Base-by-base conservation (phyloP, 2,329 filamentous ascomycete species). In the Trichophyton simii region DNA sequence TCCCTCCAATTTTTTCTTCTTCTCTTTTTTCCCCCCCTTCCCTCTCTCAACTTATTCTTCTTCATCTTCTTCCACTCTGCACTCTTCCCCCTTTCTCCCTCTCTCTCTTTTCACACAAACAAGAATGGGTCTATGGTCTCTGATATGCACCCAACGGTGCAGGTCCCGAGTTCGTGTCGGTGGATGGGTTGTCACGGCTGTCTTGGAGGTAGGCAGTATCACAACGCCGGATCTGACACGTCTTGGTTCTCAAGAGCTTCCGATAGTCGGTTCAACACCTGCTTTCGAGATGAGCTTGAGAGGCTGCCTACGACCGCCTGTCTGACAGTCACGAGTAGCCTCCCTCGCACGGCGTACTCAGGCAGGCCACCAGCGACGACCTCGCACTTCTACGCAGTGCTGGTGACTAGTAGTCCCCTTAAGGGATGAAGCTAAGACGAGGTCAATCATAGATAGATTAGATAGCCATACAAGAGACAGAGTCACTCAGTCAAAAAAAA, bases 371-470 rank as follows among this genome's bases (percentile, higher is more conserved):
- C 52, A 55, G 52, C 52, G 52, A 55, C 25, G 52, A 55, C 52
- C 52, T 55, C 52, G 52, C 52, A 55, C 52, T 55, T 55, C 52
- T 55, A 36, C 52, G 52, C 52, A 55, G 52, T 55, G 52, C 52
- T 55, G 52, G 28, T 55, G 52, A 55, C n/a, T 55, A 55, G 52
- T 55, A 55, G 28, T 55, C 52, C 31, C 20, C 34, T 20, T 44
- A n/a, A 44, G 52, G 31, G 52, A 55, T 28, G 31, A 55, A 55
- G 52, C 52, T 55, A 55, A 55, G 52, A 55, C 52, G 52, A 55
- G 52, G 52, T 55, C 52, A 55, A 13, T 48, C 2, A 22, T 22
- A 48, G 18, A 48, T 48, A 48, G 20, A 18, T 44, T 44, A 44
- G 41, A 6, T 44, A 18, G 41, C 34, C 34, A 44, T n/a, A 20